phyloP scores from a whole-genome alignment of 2,329 filamentous ascomycete genomes.

The Chaetothyriales sp. region DNA sequence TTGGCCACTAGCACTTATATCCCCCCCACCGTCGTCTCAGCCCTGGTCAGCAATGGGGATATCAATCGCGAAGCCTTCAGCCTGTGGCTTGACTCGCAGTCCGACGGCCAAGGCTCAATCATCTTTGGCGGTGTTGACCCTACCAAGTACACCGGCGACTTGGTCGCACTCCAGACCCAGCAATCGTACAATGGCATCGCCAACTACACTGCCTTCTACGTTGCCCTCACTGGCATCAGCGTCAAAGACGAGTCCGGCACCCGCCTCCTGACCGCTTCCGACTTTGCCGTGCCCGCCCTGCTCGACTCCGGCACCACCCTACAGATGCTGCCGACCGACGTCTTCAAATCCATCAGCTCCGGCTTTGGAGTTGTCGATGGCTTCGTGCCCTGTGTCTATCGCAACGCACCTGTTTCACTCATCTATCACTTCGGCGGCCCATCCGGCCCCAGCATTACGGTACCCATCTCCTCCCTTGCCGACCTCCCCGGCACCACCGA shows the following conservation, averaged over 20 bases:
- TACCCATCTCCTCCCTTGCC: constrained; percentile 40
- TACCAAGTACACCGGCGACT: constrained; percentile 45
- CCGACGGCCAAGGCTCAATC: constrained; percentile 32
- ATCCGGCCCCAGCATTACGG: constrained; percentile 20
- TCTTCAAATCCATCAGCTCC: constrained; percentile 40
- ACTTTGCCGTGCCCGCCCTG: constrained; percentile 42
- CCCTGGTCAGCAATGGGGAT: constrained; percentile 17
- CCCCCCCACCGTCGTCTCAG: constrained; percentile 33
- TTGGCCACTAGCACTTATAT: constrained; percentile 26
- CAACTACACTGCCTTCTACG: constrained; percentile 43
- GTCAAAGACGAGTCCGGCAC: constrained; percentile 24
- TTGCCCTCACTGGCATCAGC: constrained; percentile 29
- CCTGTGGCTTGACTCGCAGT: constrained; percentile 8
- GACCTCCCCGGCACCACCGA: constrained; percentile 22
- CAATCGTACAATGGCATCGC: not conserved
- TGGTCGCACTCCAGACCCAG: constrained; percentile 53
- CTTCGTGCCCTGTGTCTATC: constrained; percentile 29
- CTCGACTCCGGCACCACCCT: constrained; percentile 63
- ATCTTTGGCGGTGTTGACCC: constrained; percentile 63
- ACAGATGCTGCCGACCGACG: constrained; percentile 50
- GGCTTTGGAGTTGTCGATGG: constrained; percentile 40
- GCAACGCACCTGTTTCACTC: constrained; percentile 24
- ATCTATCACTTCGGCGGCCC: constrained; percentile 41
- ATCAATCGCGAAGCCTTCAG: constrained; percentile 9
- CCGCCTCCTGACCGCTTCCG: constrained; percentile 29